These are phyloP conservation scores for Hypomyces perniciosus DNA, from an alignment of 2,329 filamentous ascomycete species.

Conservation along the genomic window DNA sequence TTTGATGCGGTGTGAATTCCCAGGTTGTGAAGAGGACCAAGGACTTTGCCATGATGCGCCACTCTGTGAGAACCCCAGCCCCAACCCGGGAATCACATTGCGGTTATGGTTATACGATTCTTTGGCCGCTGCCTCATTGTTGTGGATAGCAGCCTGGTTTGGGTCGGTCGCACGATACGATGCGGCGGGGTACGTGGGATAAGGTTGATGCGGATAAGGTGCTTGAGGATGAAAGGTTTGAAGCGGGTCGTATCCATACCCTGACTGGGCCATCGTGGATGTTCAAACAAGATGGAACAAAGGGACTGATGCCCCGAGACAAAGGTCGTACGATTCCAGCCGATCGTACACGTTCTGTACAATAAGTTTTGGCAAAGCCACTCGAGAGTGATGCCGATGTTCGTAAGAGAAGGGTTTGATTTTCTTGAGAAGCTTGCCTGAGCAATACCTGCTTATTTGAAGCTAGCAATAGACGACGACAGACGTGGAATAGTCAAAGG, in stretches of 20 bases:
- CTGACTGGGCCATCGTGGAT: constrained; percentile 25
- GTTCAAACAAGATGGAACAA: neutral
- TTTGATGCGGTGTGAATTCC: neutral
- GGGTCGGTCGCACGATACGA: constrained; percentile 11
- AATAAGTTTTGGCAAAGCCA: too few species aligned
- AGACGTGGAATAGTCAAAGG: too few species aligned
- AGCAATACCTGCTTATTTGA: too few species aligned
- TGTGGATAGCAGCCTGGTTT: constrained; percentile 2
- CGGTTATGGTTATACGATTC: constrained; percentile 22
- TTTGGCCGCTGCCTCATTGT: constrained; percentile 9
- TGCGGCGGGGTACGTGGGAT: constrained; percentile 13
- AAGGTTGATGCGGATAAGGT: constrained; percentile 17
- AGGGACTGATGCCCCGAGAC: neutral
- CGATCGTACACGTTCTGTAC: too few species aligned
- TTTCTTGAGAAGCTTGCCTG: too few species aligned
- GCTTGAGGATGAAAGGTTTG: constrained; percentile 8
- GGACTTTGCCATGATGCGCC: constrained; percentile 8
- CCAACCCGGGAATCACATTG: constrained; percentile 30
- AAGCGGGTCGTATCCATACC: constrained; percentile 21
- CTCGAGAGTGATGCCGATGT: too few species aligned
- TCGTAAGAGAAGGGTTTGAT: too few species aligned
- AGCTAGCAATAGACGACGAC: too few species aligned
- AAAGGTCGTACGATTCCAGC: neutral
- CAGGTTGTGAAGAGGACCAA: neutral
- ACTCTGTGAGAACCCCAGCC: constrained; percentile 21